Evolutionary conservation across 140 eudicot genomes (phyloP).

Genomic region (Bidens hawaiensis): DNA sequence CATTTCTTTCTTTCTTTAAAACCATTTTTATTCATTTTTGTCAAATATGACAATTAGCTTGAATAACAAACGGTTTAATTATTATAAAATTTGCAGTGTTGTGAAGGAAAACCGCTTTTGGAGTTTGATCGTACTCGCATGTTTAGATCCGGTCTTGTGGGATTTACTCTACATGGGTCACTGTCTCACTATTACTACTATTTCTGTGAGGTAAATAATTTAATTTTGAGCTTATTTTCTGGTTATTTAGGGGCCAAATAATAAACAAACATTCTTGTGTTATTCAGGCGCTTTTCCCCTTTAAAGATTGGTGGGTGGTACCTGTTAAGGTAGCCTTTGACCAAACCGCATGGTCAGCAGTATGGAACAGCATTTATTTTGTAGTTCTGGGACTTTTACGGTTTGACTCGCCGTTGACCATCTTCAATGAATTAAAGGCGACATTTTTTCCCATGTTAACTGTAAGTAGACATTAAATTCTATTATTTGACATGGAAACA

Average conservation of each 20-base stretch:
- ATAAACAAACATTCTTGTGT: not conserved
- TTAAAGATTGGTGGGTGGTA: slow-evolving; percentile 93
- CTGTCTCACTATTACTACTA: slow-evolving; percentile 89
- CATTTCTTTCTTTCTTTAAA: not conserved
- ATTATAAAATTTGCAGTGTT: slow-evolving; percentile 46
- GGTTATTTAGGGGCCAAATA: not conserved
- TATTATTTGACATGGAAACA: not conserved
- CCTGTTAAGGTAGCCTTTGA: slow-evolving; percentile 82
- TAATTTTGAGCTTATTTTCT: not conserved
- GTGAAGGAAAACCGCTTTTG: slow-evolving; percentile 81
- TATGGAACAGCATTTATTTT: slow-evolving; percentile 87
- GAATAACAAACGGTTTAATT: not conserved
- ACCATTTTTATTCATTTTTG: not conserved
- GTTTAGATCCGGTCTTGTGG: slow-evolving; percentile 81
- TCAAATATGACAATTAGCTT: not conserved
- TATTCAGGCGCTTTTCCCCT: slow-evolving; percentile 67
- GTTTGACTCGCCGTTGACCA: slow-evolving; percentile 53
- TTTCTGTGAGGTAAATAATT: slow-evolving; percentile 64
- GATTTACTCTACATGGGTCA: slow-evolving; percentile 87
- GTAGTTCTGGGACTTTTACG: slow-evolving; percentile 72
- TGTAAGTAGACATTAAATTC: slow-evolving; percentile 34
- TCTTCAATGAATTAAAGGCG: slow-evolving; percentile 47
- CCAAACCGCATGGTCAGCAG: slow-evolving; percentile 83
- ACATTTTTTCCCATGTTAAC: slow-evolving; percentile 90
- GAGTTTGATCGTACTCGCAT: slow-evolving; percentile 79